Evolutionary conservation across 2,329 filamentous ascomycete species (phyloP).

Genomic region (Macrophomina pseudophaseolina): DNA sequence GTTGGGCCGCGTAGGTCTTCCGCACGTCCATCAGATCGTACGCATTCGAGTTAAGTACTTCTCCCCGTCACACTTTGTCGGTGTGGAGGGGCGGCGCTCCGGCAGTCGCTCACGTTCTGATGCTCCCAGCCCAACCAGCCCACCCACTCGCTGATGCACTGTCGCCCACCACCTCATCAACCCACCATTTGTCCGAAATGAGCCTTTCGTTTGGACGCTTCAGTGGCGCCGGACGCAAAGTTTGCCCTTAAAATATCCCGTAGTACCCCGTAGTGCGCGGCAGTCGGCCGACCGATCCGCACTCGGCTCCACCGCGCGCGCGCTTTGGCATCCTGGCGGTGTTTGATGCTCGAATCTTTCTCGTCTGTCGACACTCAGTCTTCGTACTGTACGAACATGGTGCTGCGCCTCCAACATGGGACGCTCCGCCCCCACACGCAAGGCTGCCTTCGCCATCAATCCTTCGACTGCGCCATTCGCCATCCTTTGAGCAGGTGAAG

Average conservation of each 20-base stretch:
- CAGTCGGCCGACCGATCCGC: constrained; percentile 11
- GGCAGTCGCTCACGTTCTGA: background rate
- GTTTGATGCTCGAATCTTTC: constrained; percentile 1
- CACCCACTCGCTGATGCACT: too few relatives aligned
- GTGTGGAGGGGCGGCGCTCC: background rate
- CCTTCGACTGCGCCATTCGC: background rate
- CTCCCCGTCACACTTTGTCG: background rate
- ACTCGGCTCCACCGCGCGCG: constrained; percentile 9
- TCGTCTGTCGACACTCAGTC: background rate
- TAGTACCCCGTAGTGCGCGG: constrained; percentile 3
- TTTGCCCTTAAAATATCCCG: background rate
- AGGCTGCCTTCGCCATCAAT: constrained; percentile 4
- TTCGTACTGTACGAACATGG: background rate
- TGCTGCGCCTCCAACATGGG: constrained; percentile 13
- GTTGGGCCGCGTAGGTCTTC: background rate
- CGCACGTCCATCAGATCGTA: background rate
- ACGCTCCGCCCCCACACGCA: constrained; percentile 12
- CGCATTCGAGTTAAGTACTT: background rate
- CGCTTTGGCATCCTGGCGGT: constrained; percentile 5
- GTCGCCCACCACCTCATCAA: background rate
- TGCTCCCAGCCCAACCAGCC: background rate
- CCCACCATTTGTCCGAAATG: background rate
- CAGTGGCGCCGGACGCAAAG: background rate
- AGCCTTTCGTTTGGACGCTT: background rate
- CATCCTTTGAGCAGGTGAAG: background rate